Conservation (phyloP, 2,329 filamentous ascomycete genomes). For the Venturia pyrina region DNA sequence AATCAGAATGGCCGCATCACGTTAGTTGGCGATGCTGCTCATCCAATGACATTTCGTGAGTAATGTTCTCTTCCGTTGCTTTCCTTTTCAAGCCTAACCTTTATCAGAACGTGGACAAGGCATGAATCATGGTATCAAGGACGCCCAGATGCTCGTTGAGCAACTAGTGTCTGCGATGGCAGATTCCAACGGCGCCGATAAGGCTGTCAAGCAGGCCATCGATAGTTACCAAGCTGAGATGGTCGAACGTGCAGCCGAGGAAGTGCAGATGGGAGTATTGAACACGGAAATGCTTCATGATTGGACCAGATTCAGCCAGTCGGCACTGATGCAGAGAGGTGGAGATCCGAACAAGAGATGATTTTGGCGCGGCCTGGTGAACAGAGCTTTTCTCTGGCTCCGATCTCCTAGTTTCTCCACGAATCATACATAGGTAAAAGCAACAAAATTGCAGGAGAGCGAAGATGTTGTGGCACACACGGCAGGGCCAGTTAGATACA, state of each 20-base stretch:
- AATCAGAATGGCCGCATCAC: constrained; percentile 24
- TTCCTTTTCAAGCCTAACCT: neutral
- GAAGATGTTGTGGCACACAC: too few species aligned
- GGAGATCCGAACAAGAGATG: neutral
- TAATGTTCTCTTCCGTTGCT: neutral
- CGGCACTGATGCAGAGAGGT: neutral
- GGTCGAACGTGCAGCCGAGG: constrained; percentile 31
- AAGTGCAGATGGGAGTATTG: constrained; percentile 33
- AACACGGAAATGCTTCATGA: constrained; percentile 40
- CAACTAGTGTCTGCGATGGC: constrained; percentile 17
- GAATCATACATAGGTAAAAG: too few species aligned
- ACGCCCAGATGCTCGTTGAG: constrained; percentile 22
- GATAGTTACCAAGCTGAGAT: constrained; percentile 23
- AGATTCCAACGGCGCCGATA: constrained; percentile 8
- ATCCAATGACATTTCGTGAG: constrained; percentile 31
- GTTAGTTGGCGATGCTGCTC: constrained; percentile 29
- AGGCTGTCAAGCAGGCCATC: constrained; percentile 4
- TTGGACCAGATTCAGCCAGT: constrained; percentile 14
- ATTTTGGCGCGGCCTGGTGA: neutral
- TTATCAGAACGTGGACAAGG: constrained; percentile 27
- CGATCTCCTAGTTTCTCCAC: too few species aligned
- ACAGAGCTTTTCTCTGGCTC: too few species aligned
- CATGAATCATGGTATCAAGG: constrained; percentile 27
- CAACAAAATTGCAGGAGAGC: too few species aligned
- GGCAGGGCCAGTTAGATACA: too few species aligned